Percentiles rank a stretch among this genome's conserved stretches.
phyloP scores from a whole-genome alignment of 192 early-diverging fungal species.

The Umbelopsis sp. region DNA sequence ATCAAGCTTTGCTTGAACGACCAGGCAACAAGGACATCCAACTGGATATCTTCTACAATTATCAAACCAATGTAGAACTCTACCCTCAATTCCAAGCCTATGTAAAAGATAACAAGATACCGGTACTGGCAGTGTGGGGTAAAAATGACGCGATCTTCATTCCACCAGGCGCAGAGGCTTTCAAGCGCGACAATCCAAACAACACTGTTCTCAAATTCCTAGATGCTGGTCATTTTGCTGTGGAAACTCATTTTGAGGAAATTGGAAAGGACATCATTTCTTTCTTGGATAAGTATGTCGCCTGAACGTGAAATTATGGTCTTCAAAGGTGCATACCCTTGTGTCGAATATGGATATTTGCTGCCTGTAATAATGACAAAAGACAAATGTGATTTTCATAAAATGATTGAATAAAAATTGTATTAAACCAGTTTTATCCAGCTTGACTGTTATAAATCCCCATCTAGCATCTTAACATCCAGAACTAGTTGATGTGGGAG shows the following conservation, averaged over 20 bases:
- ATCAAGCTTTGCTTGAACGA: slow-evolving; percentile 5
- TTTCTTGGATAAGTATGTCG: background rate
- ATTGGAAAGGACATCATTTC: background rate
- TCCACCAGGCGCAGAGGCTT: slow-evolving; percentile 7
- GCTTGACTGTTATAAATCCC: background rate
- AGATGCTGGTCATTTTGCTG: slow-evolving; percentile 9
- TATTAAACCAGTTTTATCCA: background rate
- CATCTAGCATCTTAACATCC: background rate
- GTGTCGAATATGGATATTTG: no score
- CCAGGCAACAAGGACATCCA: slow-evolving; percentile 24
- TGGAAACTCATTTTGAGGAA: background rate
- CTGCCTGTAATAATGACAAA: no score
- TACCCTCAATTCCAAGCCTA: slow-evolving; percentile 17
- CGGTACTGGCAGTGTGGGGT: slow-evolving; percentile 4
- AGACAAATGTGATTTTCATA: no score
- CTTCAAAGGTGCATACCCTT: background rate
- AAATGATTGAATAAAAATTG: no score
- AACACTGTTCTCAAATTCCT: background rate
- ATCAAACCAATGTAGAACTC: slow-evolving; percentile 12
- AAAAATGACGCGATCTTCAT: slow-evolving; percentile 13
- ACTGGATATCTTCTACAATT: slow-evolving; percentile 17
- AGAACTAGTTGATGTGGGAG: background rate
- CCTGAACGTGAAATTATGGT: background rate
- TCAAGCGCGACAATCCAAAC: background rate
- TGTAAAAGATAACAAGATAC: background rate